Conservation (phyloP, 169 alveolate genomes). For the Plasmodium adleri region DNA sequence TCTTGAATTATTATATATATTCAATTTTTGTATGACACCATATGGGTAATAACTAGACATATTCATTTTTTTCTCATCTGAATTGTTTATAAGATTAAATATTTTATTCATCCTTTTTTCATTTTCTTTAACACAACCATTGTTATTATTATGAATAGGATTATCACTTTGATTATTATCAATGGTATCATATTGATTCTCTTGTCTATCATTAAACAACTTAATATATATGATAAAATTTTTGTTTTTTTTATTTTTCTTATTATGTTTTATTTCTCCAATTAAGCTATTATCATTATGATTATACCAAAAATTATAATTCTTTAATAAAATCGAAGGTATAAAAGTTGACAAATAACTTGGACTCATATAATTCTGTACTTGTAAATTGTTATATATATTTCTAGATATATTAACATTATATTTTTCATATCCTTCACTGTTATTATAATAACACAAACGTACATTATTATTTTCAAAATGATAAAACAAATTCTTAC, state of each 20-base stretch:
- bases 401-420: constrained; percentile 60
- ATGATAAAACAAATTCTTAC: constrained; percentile 69
- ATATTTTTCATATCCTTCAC: constrained; percentile 37
- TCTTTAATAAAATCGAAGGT: constrained; percentile 43
- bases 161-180: neutral
- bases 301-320: constrained; percentile 63
- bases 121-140: neutral
- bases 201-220: constrained; percentile 4
- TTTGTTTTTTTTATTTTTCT: constrained; percentile 62
- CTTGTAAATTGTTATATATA: constrained; percentile 70
- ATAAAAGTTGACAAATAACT: constrained; percentile 51
- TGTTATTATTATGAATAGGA: neutral
- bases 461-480: constrained; percentile 77
- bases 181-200: neutral
- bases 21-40: constrained; percentile 59
- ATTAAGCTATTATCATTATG: constrained; percentile 38
- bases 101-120: too few relatives aligned
- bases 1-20: constrained; percentile 16
- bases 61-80: neutral
- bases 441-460: constrained; percentile 63
- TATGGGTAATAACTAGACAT: neutral
- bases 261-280: constrained; percentile 60
- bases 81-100: neutral
- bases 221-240: constrained; percentile 48
- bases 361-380: constrained; percentile 51